Conservation (phyloP, 768 basidiomycete species). For the Naganishia kalamii region DNA sequence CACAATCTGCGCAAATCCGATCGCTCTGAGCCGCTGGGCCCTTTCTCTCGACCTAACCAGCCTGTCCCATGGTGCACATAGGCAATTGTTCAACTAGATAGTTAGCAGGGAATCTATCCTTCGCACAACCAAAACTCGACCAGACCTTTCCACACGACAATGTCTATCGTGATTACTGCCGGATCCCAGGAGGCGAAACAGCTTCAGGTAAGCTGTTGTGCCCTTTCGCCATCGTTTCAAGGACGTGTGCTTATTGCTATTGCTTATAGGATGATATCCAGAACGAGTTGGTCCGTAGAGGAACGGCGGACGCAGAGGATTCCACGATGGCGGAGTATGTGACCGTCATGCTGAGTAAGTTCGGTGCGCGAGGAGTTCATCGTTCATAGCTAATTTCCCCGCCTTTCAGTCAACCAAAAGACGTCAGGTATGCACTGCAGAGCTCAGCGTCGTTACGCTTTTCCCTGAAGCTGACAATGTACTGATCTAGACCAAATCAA, state of each 20-base stretch:
- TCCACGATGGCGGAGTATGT: conserved; percentile 46
- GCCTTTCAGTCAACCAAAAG: conserved; percentile 37
- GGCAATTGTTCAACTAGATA: no score
- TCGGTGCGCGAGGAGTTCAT: neutral
- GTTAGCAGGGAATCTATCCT: no score
- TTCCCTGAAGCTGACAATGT: neutral
- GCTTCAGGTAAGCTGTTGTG: neutral
- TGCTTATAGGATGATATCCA: conserved; percentile 1
- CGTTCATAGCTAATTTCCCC: neutral
- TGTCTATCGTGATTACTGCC: conserved; percentile 9
- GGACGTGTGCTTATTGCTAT: neutral
- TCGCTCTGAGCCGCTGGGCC: no score
- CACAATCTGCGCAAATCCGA: no score
- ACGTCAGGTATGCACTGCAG: conserved; percentile 22
- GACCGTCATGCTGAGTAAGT: conserved; percentile 42
- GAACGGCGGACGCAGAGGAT: conserved; percentile 25
- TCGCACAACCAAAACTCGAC: no score
- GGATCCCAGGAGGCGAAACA: conserved; percentile 9
- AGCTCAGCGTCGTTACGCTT: neutral
- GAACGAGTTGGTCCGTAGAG: conserved; percentile 1
- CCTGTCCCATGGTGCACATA: no score
- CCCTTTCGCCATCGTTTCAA: neutral
- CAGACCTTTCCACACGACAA: no score
- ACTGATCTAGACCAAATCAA: conserved; percentile 27
- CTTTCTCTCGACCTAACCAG: no score